Percentiles rank a stretch among this genome's conserved stretches.
Conservation (phyloP, 73 alveolate genomes). For the Stentor roeselii region DNA sequence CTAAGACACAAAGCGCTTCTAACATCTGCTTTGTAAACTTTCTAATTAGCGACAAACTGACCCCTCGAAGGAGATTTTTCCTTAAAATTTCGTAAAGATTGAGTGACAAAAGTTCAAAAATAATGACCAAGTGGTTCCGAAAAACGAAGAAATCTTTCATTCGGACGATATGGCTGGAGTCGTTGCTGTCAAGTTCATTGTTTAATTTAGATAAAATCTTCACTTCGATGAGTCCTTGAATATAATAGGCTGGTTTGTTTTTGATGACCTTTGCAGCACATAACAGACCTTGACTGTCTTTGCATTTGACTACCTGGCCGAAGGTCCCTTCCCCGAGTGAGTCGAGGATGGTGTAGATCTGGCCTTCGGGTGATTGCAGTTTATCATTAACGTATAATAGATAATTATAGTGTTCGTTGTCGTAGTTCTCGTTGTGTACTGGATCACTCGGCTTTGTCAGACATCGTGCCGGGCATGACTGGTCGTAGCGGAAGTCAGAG, state of each 20-base stretch:
- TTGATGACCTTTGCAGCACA: constrained; percentile 59
- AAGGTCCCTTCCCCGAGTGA: constrained; percentile 61
- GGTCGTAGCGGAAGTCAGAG: not conserved
- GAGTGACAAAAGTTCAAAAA: constrained; percentile 56
- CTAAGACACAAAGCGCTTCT: constrained; percentile 35
- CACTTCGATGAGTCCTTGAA: constrained; percentile 58
- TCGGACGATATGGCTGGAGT: constrained; percentile 40
- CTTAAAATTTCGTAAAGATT: constrained; percentile 80
- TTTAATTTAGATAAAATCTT: constrained; percentile 47
- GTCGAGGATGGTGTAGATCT: constrained; percentile 38
- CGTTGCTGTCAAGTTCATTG: constrained; percentile 40
- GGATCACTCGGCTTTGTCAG: constrained; percentile 41
- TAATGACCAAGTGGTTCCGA: constrained; percentile 52
- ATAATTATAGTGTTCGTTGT: constrained; percentile 47
- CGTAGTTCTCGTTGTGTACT: constrained; percentile 42
- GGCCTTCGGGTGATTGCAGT: constrained; percentile 49
- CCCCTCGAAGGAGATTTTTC: constrained; percentile 69
- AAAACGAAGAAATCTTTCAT: constrained; percentile 53
- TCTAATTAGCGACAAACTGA: constrained; percentile 60
- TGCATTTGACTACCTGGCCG: constrained; percentile 59
- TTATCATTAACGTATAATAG: constrained; percentile 40
- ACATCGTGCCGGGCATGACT: constrained; percentile 21
- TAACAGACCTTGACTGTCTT: constrained; percentile 25
- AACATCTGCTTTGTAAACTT: constrained; percentile 65
- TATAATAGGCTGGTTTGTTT: constrained; percentile 45